Evolutionary conservation across 495 filamentous ascomycete genomes (phyloP).

Genomic region (Pseudoneurospora amorphoporcata): DNA sequence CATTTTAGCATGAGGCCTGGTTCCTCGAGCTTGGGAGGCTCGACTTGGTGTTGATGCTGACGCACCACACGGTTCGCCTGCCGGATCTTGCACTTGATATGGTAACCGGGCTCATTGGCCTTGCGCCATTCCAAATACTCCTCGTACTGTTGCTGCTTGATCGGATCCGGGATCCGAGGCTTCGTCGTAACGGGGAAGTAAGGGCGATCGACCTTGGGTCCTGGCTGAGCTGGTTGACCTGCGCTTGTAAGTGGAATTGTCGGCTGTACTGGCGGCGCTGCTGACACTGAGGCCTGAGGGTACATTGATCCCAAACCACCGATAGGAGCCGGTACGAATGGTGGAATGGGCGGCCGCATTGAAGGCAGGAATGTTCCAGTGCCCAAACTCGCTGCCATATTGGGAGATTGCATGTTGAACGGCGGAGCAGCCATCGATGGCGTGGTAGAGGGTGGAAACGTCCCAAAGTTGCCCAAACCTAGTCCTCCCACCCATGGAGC

Average conservation of each 20-base stretch:
- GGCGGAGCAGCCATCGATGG: background rate
- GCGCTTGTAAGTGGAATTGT: background rate
- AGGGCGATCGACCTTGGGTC: slow-evolving; percentile 9
- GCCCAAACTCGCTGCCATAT: background rate
- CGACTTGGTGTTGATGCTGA: slow-evolving; percentile 13
- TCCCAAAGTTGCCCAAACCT: background rate
- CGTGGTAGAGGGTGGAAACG: background rate
- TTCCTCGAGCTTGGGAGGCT: background rate
- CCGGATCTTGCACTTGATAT: slow-evolving; percentile 30
- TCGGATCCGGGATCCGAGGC: slow-evolving; percentile 22
- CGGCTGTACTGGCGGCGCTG: background rate
- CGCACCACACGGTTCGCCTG: slow-evolving; percentile 30
- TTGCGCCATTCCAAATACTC: slow-evolving; percentile 32
- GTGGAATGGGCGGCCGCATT: background rate
- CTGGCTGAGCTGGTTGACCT: background rate
- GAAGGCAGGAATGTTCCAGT: background rate
- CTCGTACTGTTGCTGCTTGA: slow-evolving; percentile 33
- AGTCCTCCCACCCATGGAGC: background rate
- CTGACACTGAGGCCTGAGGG: background rate
- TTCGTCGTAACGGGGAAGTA: slow-evolving; percentile 24
- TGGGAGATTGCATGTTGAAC: background rate
- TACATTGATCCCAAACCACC: background rate
- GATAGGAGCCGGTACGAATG: background rate
- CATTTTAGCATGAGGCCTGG: background rate
- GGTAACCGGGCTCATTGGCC: slow-evolving; percentile 28